Evolutionary conservation across 164 flowering plant genomes (phyloP).

Genomic region (Chloranthus sessilifolius): DNA sequence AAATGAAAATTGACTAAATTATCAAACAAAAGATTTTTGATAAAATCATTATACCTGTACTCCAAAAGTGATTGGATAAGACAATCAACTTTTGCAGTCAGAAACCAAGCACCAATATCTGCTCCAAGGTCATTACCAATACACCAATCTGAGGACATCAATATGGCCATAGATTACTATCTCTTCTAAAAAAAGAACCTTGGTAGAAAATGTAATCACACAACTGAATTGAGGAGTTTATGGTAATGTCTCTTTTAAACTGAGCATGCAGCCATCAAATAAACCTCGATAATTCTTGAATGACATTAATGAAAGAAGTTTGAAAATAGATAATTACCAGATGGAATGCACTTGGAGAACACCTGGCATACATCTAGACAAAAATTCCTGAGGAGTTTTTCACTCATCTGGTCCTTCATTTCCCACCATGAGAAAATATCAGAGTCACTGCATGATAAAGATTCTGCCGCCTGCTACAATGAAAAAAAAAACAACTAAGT

Average conservation of each 20-base stretch:
- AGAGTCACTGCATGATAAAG: constrained; percentile 25
- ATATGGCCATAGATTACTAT: too few relatives aligned
- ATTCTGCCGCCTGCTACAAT: constrained; percentile 59
- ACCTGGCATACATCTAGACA: constrained; percentile 35
- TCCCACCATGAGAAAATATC: constrained; percentile 37
- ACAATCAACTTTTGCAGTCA: constrained; percentile 53
- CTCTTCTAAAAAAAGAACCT: too few relatives aligned
- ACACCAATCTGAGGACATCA: constrained; percentile 34
- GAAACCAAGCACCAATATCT: constrained; percentile 37
- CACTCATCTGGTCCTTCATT: constrained; percentile 26
- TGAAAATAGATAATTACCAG: too few relatives aligned
- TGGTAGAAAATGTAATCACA: too few relatives aligned
- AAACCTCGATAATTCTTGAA: too few relatives aligned
- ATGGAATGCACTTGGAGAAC: constrained; percentile 28
- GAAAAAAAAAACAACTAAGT: neutral
- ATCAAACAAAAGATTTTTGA: too few relatives aligned
- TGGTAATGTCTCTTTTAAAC: too few relatives aligned
- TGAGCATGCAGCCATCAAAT: too few relatives aligned
- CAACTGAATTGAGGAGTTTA: too few relatives aligned
- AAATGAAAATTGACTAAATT: neutral
- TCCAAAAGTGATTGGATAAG: constrained; percentile 60
- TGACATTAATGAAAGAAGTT: too few relatives aligned
- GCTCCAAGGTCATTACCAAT: constrained; percentile 30
- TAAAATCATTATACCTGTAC: constrained; percentile 82
- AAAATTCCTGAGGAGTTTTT: constrained; percentile 38